Evolutionary conservation across 1,139 yeast species (phyloP).

Genomic region (Petasospora rhodanensis): DNA sequence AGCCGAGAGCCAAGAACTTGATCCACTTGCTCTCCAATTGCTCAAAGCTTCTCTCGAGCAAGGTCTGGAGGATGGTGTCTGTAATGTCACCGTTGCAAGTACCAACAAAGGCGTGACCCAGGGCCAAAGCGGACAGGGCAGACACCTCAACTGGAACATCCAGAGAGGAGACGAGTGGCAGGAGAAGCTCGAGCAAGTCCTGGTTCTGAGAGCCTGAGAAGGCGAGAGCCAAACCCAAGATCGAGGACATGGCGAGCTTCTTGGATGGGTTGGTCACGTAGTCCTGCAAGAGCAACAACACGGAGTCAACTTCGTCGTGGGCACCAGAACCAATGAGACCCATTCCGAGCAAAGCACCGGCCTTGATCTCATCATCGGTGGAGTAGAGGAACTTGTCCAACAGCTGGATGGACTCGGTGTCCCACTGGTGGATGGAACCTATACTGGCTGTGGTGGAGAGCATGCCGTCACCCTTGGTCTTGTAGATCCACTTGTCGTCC

Average conservation of each 20-base stretch:
- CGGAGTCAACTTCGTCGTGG: conserved; percentile 94
- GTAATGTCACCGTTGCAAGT: conserved; percentile 94
- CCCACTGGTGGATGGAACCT: conserved; percentile 92
- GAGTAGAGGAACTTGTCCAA: conserved; percentile 88
- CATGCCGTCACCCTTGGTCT: conserved; percentile 91
- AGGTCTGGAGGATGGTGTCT: conserved; percentile 81
- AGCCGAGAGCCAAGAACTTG: conserved; percentile 85
- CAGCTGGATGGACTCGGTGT: conserved; percentile 84
- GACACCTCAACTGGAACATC: conserved; percentile 73
- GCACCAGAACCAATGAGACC: conserved; percentile 94
- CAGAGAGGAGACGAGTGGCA: conserved; percentile 85
- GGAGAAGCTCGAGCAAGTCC: conserved; percentile 69
- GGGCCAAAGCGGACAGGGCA: conserved; percentile 82
- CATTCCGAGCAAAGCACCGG: conserved; percentile 95
- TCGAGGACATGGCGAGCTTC: conserved; percentile 71
- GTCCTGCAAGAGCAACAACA: conserved; percentile 79
- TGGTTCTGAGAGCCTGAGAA: conserved; percentile 93
- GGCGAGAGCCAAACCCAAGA: conserved; percentile 89
- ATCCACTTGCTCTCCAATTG: conserved; percentile 86
- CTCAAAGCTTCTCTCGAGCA: conserved; percentile 75
- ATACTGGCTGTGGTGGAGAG: conserved; percentile 90
- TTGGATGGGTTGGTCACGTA: conserved; percentile 55
- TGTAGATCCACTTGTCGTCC: conserved; percentile 84
- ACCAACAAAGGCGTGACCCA: conserved; percentile 94
- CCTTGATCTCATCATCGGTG: conserved; percentile 81